These are phyloP conservation scores for Edaphochlamys debaryana DNA, from an alignment of 139 green algal genomes.

Conservation along the genomic window DNA sequence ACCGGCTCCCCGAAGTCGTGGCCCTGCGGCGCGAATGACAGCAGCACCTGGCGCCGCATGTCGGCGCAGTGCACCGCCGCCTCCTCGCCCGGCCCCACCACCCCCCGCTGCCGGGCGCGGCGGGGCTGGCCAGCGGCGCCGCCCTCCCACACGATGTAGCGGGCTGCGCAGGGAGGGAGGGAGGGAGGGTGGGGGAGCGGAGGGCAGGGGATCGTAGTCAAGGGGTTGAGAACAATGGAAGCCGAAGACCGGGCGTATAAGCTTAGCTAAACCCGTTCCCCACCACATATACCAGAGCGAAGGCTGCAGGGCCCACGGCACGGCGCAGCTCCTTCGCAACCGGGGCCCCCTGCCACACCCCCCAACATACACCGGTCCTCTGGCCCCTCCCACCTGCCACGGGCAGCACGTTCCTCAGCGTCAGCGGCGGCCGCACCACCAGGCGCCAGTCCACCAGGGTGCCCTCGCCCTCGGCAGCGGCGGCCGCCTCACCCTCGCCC, in stretches of 20 bases:
- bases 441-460: constrained; percentile 79
- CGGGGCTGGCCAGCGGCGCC: constrained; percentile 7
- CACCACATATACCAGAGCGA: no score
- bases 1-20: constrained; percentile 73
- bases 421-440: constrained; percentile 69
- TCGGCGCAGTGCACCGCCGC: constrained; percentile 66
- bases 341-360: no score
- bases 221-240: no score
- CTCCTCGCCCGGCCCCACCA: constrained; percentile 48
- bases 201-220: no score
- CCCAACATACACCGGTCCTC: no score
- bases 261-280: no score
- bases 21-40: constrained; percentile 74
- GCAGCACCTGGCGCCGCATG: constrained; percentile 61
- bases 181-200: no score
- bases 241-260: no score
- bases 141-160: constrained; percentile 67
- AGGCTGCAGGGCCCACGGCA: no score
- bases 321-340: no score
- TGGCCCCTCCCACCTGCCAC: constrained; percentile 39
- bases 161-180: not conserved
- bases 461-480: not conserved
- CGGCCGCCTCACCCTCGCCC: not conserved
- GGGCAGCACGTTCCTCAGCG: constrained; percentile 83
- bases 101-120: constrained; percentile 54